Evolutionary conservation across 305 asterid species (phyloP), one percentile per base, ranked within the genome.

Genomic region (Withania somnifera): DNA sequence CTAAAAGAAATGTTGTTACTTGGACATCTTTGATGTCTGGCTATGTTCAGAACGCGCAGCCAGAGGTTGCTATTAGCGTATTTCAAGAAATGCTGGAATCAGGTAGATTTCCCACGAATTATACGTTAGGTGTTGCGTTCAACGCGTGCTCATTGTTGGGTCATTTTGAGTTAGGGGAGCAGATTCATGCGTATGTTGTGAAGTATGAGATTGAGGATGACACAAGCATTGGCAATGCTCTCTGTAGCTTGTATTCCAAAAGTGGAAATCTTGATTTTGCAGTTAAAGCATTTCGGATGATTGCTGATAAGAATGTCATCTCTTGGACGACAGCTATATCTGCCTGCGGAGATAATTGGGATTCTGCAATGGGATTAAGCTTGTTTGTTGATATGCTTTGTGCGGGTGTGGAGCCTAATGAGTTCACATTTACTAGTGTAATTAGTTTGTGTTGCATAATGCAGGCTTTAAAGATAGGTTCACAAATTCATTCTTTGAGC

Each of bases 1-100:
- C 95, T 2, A 56, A 77, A 15, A 87, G 94, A 88, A 95, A 94
- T 84, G 94, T 90, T 52, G 96, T 94, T 66, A 88, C 97, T 0
- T 95, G 99, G 99, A 94, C 97, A 28, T 88, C 98, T 0, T 77
- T 95, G 89, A 91, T 94, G 93, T 86, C 97, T 17, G 95, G 98
- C 24, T 90, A 95, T 82, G 86, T 90, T 57, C 84, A 84, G 6
- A 87, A 89, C 77, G 88, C 90, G 1, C 89, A 82, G 82, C 94
- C 99, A 1, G 93, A 87, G 82, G 50, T 67, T 34, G 95, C 93
- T 24, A 19, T 92, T 61, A 6, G 10, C 6, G 87, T 91, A 20
- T 94, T 95, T 86, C 87, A 78, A 56, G 93, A 95, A 82, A 94
- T 95, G 99, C 83, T 94, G 91, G 93, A 84, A 69, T 87, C 54